Percentiles rank a stretch among this genome's conserved stretches.
These are phyloP conservation scores for Pterocarpus macrocarpus DNA, from an alignment of 306 rosid species.

Conservation along the genomic window DNA sequence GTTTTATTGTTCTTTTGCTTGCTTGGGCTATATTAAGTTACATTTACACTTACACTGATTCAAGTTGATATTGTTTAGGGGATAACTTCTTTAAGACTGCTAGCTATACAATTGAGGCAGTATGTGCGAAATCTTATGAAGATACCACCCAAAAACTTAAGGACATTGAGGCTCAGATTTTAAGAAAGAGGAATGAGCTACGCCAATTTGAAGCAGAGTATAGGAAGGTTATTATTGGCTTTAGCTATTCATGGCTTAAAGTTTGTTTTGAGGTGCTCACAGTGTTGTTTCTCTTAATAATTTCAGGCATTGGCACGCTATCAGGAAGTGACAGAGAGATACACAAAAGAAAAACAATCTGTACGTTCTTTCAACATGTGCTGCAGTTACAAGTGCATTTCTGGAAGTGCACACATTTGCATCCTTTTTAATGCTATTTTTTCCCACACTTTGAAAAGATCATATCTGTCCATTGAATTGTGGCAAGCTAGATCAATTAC, in stretches of 20 bases:
- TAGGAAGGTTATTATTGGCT: conserved; percentile 70
- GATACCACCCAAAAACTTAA: conserved; percentile 81
- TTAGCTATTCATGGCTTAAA: conserved; percentile 20
- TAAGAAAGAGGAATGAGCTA: conserved; percentile 95
- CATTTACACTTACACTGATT: conserved; percentile 38
- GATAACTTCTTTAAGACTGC: conserved; percentile 99
- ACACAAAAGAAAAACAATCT: conserved; percentile 83
- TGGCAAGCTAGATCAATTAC: conserved; percentile 23
- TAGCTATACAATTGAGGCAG: conserved; percentile 89
- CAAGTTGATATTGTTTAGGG: conserved; percentile 63
- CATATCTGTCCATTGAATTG: conserved; percentile 10
- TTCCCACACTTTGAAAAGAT: conserved; percentile 31
- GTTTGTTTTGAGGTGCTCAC: conserved; percentile 32
- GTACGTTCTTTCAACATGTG: conserved; percentile 60
- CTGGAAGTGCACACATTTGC: conserved; percentile 36
- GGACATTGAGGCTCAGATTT: conserved; percentile 90
- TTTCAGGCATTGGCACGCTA: conserved; percentile 92
- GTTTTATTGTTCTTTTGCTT: conserved; percentile 47
- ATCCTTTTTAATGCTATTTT: conserved; percentile 22
- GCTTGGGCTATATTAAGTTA: conserved; percentile 9
- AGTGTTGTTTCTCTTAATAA: conserved; percentile 33
- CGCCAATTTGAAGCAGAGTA: conserved; percentile 96
- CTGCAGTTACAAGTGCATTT: conserved; percentile 37
- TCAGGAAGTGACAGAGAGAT: conserved; percentile 97
- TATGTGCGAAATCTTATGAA: conserved; percentile 79